Conservation (phyloP, 352 stramenopile genomes). For the Globisporangium nagaii region DNA sequence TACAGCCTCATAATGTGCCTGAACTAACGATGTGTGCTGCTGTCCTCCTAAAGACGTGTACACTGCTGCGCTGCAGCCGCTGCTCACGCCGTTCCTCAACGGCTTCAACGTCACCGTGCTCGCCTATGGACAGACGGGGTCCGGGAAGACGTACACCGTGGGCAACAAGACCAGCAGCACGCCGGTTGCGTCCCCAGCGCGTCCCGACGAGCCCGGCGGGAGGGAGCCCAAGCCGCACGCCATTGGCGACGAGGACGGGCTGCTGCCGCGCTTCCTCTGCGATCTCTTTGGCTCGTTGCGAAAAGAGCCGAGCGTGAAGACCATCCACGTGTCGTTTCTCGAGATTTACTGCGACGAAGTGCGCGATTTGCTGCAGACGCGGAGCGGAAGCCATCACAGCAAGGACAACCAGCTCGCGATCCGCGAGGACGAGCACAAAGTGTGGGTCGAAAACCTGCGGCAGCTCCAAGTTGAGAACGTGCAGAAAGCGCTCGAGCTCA, state of each 20-base stretch:
- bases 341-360: slow-evolving; percentile 95
- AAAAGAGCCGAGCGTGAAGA: slow-evolving; percentile 30
- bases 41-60: slow-evolving; percentile 26
- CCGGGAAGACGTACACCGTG: slow-evolving; percentile 54
- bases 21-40: too few relatives aligned
- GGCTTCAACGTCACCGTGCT: slow-evolving; percentile 61
- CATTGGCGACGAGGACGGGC: slow-evolving; percentile 24
- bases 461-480: slow-evolving; percentile 30
- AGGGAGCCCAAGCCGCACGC: neutral
- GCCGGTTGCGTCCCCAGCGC: slow-evolving; percentile 8
- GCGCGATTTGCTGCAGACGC: slow-evolving; percentile 79
- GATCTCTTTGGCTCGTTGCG: slow-evolving; percentile 39
- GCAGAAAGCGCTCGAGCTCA: slow-evolving; percentile 33
- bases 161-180: slow-evolving; percentile 25
- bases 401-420: slow-evolving; percentile 23
- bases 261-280: slow-evolving; percentile 46
- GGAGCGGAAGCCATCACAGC: neutral
- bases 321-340: slow-evolving; percentile 55
- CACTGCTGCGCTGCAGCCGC: slow-evolving; percentile 26
- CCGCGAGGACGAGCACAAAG: slow-evolving; percentile 32
- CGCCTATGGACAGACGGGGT: slow-evolving; percentile 53
- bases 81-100: slow-evolving; percentile 40
- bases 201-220: neutral
- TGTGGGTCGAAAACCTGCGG: slow-evolving; percentile 38
- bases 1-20: too few relatives aligned